Evolutionary conservation across 2,329 filamentous ascomycete species (phyloP).

Genomic region (Aspergillus phoenicis): DNA sequence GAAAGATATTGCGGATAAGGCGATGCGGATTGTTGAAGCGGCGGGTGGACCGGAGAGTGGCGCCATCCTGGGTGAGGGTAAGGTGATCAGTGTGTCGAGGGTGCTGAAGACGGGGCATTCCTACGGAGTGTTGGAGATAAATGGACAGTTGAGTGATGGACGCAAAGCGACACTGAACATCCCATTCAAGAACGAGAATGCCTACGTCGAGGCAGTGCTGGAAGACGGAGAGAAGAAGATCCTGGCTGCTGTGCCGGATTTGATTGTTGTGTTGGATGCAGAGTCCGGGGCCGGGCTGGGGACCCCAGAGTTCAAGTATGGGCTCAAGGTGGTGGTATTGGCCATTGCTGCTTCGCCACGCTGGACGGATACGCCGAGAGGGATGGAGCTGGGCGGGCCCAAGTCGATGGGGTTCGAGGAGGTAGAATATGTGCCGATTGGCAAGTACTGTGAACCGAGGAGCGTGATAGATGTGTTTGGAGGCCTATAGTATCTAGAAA

Average conservation of each 20-base stretch:
- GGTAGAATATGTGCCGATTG: slow-evolving; percentile 24
- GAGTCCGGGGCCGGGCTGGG: slow-evolving; percentile 61
- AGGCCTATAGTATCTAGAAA: too few relatives aligned
- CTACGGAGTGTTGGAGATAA: slow-evolving; percentile 47
- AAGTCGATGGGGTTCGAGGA: slow-evolving; percentile 25
- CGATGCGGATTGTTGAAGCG: slow-evolving; percentile 23
- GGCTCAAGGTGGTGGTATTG: slow-evolving; percentile 54
- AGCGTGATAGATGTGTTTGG: slow-evolving; percentile 29
- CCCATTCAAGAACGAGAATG: slow-evolving; percentile 35
- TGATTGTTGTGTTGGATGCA: slow-evolving; percentile 59
- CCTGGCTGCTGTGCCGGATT: slow-evolving; percentile 59
- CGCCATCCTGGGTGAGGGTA: slow-evolving; percentile 24
- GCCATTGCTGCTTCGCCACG: slow-evolving; percentile 53
- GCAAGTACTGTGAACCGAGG: slow-evolving; percentile 24
- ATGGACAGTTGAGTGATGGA: slow-evolving; percentile 26
- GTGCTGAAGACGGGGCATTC: slow-evolving; percentile 25
- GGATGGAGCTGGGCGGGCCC: slow-evolving; percentile 46
- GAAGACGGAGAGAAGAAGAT: slow-evolving; percentile 31
- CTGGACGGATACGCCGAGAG: slow-evolving; percentile 48
- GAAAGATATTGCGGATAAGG: slow-evolving; percentile 17
- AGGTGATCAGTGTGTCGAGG: slow-evolving; percentile 25
- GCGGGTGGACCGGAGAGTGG: slow-evolving; percentile 24
- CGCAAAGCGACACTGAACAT: slow-evolving; percentile 19
- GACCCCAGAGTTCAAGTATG: slow-evolving; percentile 60
- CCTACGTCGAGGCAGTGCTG: slow-evolving; percentile 23